These are phyloP conservation scores for Tricholoma sp. DNA, from an alignment of 768 basidiomycete species.

Conservation along the genomic window DNA sequence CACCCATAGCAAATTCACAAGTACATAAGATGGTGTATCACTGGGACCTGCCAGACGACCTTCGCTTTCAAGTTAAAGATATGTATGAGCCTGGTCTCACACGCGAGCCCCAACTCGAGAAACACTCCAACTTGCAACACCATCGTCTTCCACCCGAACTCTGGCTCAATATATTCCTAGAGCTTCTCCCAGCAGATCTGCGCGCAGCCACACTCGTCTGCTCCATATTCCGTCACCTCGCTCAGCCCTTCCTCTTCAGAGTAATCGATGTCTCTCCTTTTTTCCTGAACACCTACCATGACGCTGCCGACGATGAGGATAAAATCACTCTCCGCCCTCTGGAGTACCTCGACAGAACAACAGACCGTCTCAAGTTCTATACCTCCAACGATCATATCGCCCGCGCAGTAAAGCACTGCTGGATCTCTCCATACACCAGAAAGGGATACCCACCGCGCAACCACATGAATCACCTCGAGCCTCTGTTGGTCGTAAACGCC, in stretches of 20 bases:
- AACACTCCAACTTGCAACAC: background rate
- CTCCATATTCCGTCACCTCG: conserved; percentile 26
- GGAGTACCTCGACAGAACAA: conserved; percentile 26
- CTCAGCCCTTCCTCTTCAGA: conserved; percentile 33
- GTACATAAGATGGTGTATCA: too few relatives aligned
- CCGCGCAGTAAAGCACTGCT: conserved; percentile 28
- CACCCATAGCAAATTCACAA: too few relatives aligned
- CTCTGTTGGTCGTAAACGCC: conserved; percentile 26
- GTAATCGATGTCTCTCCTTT: conserved; percentile 31
- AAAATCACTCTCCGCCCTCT: conserved; percentile 20
- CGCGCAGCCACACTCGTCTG: conserved; percentile 26
- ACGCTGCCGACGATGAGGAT: conserved; percentile 19
- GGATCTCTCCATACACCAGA: conserved; percentile 31
- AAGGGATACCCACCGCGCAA: conserved; percentile 24
- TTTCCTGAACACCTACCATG: conserved; percentile 29
- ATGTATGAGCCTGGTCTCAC: too few relatives aligned
- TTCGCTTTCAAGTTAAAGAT: too few relatives aligned
- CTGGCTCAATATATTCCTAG: conserved; percentile 30
- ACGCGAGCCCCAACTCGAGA: too few relatives aligned
- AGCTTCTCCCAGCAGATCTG: conserved; percentile 25
- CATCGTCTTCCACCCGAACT: conserved; percentile 27
- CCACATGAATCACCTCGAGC: conserved; percentile 26
- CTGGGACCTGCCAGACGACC: too few relatives aligned
- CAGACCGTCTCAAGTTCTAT: conserved; percentile 27
- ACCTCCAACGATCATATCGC: conserved; percentile 24